Evolutionary conservation across 2,329 filamentous ascomycete species (phyloP), one percentile per base, ranked within the genome.

Genomic region (Gyromitra esculenta): DNA sequence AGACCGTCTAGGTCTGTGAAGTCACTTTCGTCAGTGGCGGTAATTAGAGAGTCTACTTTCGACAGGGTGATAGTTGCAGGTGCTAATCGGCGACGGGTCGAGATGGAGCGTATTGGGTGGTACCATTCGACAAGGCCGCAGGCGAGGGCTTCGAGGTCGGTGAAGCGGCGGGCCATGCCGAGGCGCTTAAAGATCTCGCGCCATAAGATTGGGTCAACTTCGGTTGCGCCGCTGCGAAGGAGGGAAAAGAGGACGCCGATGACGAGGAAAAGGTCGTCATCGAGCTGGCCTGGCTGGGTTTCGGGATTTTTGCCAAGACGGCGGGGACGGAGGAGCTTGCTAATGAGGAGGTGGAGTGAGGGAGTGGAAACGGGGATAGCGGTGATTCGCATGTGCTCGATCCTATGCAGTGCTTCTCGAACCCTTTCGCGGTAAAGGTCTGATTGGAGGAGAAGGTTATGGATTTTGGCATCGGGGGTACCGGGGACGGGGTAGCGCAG

Each of bases 111-210:
- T 0, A 25, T 39, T 3, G 80, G 80, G 57, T 81, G 75, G 74
- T 81, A 81, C 80, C 80, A 80, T 62, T 80, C 79, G 1, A 79
- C 77, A 9, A 81, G 75, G 41, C 77, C 77, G 11, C 70, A 25
- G 21, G 75, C 72, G 18, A 81, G 75, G 5, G 69, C 66, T 69
- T 79, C 74, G 13, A 81, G 67, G 69, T 81, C 80, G 15, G 75
- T 64, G 9, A 81, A 69, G 6, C 78, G 78, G 21, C 72, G 69
- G 45, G 77, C 71, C 78, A 79, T 81, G 43, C 80, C 80, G 15
- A 80, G 76, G 2, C 80, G 75, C 63, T 78, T 80, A 15, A 81
- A 68, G 35, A 80, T 71, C 57, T 81, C 80, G 50, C 50, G 72
- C 80, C 80, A 81, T 7, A 81, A 45, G 9, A 11, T 52, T 2